Base-by-base conservation (phyloP, 345 rosid genomes). In the Toxicodendron radicans region DNA sequence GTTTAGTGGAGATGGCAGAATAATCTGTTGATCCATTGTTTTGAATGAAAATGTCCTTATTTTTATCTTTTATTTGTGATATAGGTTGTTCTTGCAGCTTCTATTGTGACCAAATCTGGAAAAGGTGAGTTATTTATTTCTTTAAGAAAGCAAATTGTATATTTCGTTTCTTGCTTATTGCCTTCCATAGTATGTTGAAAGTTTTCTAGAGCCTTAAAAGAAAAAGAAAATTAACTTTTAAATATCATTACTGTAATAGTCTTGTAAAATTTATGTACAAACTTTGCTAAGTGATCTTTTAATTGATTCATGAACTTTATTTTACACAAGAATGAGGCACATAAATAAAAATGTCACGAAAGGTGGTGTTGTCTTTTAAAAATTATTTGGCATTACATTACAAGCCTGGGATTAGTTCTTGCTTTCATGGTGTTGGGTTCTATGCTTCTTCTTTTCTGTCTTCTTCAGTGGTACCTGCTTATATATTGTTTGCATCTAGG, bases 21-120 rank as follows among this genome's bases (percentile, higher is more conserved):
- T 38, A 7, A 38, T 38, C 1, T 38, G 5, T 38, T 38, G 43
- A 38, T 38, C 7, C 7, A 38, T 38, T 38, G 1, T 43, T 68
- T 7, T 74, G 5, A 14, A 51, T 35, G 10, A 10, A 49, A 58
- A 5, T 64, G 58, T 58, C 16, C 60, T 43, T 57, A 71, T 41
- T 35, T 3, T 35, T 65, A 20, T 62, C 2, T 59, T 64, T 66
- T 46, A 43, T 76, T 10, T 77, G 69, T 60, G 79, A 45, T 81
- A 64, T 79, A 87, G 99, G 97, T 91, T 70, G 99, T 96, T 59
- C 97, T 96, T 65, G 95, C 97, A 24, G 97, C 97, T 81, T 83
- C 98, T 64, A 69, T 96, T 3, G 82, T 96, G 56, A 76, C 83
- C 84, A 96, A 93, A 86, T 89, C 97, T 69, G 99, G 99, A 41